phyloP scores from a whole-genome alignment of 1,284 basidiomycete species.

The Papiliotrema nemorosa region DNA sequence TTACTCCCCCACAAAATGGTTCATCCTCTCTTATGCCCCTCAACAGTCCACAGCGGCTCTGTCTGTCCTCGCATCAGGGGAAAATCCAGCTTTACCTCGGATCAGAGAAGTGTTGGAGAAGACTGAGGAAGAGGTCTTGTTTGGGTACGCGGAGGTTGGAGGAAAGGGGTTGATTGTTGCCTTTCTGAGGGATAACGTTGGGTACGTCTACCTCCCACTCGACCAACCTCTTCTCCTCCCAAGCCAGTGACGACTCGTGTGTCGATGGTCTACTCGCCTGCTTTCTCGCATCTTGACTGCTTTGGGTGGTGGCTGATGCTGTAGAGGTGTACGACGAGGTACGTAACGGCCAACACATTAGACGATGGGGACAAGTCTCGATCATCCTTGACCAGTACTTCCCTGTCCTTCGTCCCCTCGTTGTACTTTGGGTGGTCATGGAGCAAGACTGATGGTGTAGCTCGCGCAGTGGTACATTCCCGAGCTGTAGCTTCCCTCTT shows the following conservation, averaged over 20 bases:
- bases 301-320: neutral
- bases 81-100: neutral
- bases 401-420: neutral
- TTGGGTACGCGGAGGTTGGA: conserved; percentile 9
- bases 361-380: neutral
- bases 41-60: neutral
- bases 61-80: neutral
- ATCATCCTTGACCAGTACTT: neutral
- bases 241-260: neutral
- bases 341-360: neutral
- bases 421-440: neutral
- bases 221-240: conserved; percentile 1
- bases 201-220: conserved; percentile 12
- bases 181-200: conserved; percentile 14
- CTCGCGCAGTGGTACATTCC: conserved; percentile 27
- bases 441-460: conserved; percentile 4
- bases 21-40: conserved; percentile 1
- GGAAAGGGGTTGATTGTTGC: conserved; percentile 10
- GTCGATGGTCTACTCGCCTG: no score
- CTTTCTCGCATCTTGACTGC: no score
- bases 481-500: conserved; percentile 27
- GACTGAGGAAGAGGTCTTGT: conserved; percentile 6
- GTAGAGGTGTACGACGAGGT: conserved; percentile 13
- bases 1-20: neutral
- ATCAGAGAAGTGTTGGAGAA: neutral